Base-by-base conservation (phyloP, 179 eudicot species). In the Sideroxylon spinosum region DNA sequence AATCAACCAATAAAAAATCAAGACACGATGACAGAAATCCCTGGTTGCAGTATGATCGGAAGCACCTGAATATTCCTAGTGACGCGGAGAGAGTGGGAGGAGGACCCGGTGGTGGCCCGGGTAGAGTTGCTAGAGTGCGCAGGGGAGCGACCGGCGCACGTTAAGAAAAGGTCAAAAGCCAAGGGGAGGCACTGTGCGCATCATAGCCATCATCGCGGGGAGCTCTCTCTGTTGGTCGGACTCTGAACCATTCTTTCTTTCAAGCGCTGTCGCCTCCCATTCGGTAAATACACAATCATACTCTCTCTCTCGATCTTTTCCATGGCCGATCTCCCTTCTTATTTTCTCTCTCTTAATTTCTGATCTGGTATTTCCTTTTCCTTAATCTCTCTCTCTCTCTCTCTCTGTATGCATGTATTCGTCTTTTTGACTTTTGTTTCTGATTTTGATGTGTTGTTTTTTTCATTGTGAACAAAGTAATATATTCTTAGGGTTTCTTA, bases 261-360 rank as follows among this genome's bases (percentile, higher is more conserved):
- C 9, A 46, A 55, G 5, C 74, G 44, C 49, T 28, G 48, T 26
- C 59, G 13, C 49, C 68, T 63, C 23, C 25, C 25, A 17, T 10
- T 76, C 19, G 79, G 79, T 76, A 52, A 76, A 26, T 32, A 23
- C 37, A 72, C 60, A 55, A 64, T 3, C 63, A 32, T 55, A 11
- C 72, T 77, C 66, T 29, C 49, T 70, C 48, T 69, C 66, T 73
- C 16, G 65, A 73, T 73, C 76, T 57, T 6, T 49, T 20, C 50
- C 79, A 79, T 65, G 78, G 66, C 68, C 80, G 86, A 83, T 80
- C 82, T 80, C 52, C 29, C 19, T 78, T 53, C 14, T 10, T 10
- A 7, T 6, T 74, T 60, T 74, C 62, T 71, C 49, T 28, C 49
- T 26, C 20, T 70, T 22, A 68, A 37, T 50, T 62, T 73, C 59